Conservation (phyloP, 2,329 filamentous ascomycete species). For the Escovopsis weberi region DNA sequence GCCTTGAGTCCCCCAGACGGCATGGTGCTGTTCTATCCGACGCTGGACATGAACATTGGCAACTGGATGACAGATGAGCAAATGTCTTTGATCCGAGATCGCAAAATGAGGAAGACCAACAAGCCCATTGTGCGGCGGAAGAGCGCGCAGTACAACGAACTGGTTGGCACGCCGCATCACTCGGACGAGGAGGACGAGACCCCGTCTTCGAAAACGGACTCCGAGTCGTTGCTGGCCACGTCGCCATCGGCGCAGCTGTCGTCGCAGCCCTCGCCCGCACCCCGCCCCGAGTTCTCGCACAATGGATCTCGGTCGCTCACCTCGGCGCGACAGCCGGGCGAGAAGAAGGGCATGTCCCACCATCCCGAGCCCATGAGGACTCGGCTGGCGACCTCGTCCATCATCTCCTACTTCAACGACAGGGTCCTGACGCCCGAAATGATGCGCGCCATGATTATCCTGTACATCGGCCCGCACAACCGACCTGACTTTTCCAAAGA, state of each 20-base stretch:
- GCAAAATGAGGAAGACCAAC: slow-evolving; percentile 64
- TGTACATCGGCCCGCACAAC: slow-evolving; percentile 89
- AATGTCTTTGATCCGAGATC: slow-evolving; percentile 83
- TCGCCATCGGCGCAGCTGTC: slow-evolving; percentile 4
- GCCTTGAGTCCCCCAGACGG: slow-evolving; percentile 64
- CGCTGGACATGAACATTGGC: slow-evolving; percentile 90
- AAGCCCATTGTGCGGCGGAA: slow-evolving; percentile 66
- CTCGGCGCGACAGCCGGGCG: slow-evolving; percentile 7
- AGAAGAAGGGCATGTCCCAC: slow-evolving; percentile 26
- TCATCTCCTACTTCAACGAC: slow-evolving; percentile 97
- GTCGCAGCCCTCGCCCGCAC: slow-evolving; percentile 16
- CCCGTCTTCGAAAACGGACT: slow-evolving; percentile 19
- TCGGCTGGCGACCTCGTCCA: slow-evolving; percentile 84
- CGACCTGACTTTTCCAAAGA: slow-evolving; percentile 86
- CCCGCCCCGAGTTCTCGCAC: slow-evolving; percentile 34
- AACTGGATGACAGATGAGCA: slow-evolving; percentile 99
- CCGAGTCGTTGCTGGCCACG: slow-evolving; percentile 16
- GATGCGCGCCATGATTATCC: slow-evolving; percentile 98
- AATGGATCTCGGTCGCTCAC: slow-evolving; percentile 23
- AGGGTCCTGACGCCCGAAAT: slow-evolving; percentile 90
- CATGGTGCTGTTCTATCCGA: slow-evolving; percentile 75
- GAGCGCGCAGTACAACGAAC: slow-evolving; percentile 72
- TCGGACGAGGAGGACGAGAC: slow-evolving; percentile 57
- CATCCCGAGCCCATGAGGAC: slow-evolving; percentile 53
- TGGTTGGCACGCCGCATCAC: slow-evolving; percentile 70